Conservation (phyloP, 352 stramenopile genomes). For the Peronospora destructor region DNA sequence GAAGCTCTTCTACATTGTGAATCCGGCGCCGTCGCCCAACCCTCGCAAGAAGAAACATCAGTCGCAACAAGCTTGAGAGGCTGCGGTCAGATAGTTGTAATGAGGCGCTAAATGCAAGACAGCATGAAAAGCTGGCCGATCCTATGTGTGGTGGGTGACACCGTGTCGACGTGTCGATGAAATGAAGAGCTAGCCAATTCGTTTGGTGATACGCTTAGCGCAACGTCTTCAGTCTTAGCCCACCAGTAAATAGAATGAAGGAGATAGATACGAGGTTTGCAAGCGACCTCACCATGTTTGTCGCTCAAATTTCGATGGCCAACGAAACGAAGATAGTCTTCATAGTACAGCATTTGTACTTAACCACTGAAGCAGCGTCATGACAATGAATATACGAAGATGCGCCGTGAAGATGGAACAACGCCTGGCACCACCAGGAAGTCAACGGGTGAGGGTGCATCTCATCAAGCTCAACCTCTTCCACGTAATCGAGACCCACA, state of each 20-base stretch:
- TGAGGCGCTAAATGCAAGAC: slow-evolving; percentile 18
- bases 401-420: slow-evolving; percentile 85
- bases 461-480: slow-evolving; percentile 85
- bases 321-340: slow-evolving; percentile 12
- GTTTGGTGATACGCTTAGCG: background rate
- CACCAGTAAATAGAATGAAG: background rate
- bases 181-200: slow-evolving; percentile 2
- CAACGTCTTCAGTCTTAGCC: background rate
- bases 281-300: slow-evolving; percentile 10
- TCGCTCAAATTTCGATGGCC: slow-evolving; percentile 8
- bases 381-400: slow-evolving; percentile 74
- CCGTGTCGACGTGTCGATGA: slow-evolving; percentile 11
- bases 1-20: slow-evolving; percentile 81
- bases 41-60: slow-evolving; percentile 24
- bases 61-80: slow-evolving; percentile 15
- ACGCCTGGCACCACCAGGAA: slow-evolving; percentile 68
- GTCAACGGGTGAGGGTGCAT: slow-evolving; percentile 73
- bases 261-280: background rate
- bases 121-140: slow-evolving; percentile 15
- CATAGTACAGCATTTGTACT: slow-evolving; percentile 3
- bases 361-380: slow-evolving; percentile 12
- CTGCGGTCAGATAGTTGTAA: slow-evolving; percentile 16
- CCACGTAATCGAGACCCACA: slow-evolving; percentile 73
- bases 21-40: slow-evolving; percentile 29
- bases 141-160: slow-evolving; percentile 8